Conservation (phyloP, 148 eudicot species). For the Rhododendron henanense region DNA sequence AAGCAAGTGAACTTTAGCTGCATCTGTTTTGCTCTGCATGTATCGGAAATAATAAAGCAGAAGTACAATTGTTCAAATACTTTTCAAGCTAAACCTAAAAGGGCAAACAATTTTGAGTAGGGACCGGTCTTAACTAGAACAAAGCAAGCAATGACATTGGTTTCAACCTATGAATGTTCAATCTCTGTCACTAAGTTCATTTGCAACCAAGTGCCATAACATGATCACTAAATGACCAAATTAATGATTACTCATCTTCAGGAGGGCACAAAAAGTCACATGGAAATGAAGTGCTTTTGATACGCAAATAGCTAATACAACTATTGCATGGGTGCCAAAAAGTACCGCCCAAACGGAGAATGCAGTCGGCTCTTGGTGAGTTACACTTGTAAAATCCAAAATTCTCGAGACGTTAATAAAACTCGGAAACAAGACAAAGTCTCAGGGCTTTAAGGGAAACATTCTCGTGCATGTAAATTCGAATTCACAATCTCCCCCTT, state of each 20-base stretch:
- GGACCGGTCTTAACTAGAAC: not conserved
- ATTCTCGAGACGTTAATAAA: not conserved
- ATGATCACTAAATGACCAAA: not conserved
- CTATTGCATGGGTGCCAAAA: not conserved
- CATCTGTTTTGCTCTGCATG: slow-evolving; percentile 51
- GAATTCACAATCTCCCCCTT: not conserved
- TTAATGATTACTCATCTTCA: not conserved
- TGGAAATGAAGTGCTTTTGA: not conserved
- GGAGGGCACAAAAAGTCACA: not conserved
- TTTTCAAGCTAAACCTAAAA: not conserved
- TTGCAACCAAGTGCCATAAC: not conserved
- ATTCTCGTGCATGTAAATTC: not conserved
- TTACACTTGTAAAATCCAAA: not conserved
- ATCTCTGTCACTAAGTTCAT: not conserved
- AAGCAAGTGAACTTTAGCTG: slow-evolving; percentile 56
- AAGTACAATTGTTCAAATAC: no score
- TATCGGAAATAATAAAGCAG: not conserved
- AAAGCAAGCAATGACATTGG: not conserved
- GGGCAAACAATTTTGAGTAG: not conserved
- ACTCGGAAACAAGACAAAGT: not conserved
- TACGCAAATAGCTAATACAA: not conserved
- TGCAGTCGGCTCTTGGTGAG: not conserved
- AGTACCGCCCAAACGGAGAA: not conserved
- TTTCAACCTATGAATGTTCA: not conserved
- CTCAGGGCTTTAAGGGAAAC: not conserved